Conservation (phyloP, 2,329 filamentous ascomycete species). For the Juglanconis juglandina region DNA sequence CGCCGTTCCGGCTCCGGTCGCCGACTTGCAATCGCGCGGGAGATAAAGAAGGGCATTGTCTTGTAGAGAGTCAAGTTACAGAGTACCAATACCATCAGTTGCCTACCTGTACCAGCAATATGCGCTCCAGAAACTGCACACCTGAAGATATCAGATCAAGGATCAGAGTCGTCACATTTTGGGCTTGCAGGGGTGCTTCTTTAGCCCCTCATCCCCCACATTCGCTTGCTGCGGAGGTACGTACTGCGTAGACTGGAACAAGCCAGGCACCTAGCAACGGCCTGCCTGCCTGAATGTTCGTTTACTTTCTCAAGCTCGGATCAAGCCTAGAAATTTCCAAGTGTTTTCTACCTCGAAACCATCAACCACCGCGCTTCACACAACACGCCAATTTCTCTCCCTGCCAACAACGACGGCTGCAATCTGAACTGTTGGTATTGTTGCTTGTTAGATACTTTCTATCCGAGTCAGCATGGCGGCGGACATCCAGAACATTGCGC, state of each 20-base stretch:
- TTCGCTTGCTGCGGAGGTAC: background rate
- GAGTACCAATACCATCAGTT: background rate
- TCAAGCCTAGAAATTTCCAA: background rate
- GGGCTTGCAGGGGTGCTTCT: constrained; percentile 1
- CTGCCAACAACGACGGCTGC: background rate
- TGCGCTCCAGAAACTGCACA: background rate
- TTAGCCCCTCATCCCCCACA: constrained; percentile 4
- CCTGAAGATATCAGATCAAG: background rate
- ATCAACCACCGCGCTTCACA: background rate
- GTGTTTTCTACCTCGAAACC: background rate
- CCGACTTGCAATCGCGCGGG: background rate
- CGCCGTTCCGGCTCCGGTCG: background rate
- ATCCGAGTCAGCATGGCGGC: constrained; percentile 48
- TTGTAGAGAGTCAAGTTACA: no score
- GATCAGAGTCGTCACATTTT: background rate
- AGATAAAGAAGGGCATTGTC: background rate
- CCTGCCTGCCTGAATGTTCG: background rate
- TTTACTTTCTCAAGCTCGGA: background rate
- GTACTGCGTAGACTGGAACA: background rate
- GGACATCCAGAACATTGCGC: constrained; percentile 62
- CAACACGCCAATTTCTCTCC: background rate
- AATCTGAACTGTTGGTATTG: constrained; percentile 8
- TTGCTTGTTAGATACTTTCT: background rate
- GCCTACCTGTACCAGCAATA: background rate
- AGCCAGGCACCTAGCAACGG: background rate